phyloP scores from a whole-genome alignment of 2,329 filamentous ascomycete genomes.

The Ceratocystis cacaofunesta region DNA sequence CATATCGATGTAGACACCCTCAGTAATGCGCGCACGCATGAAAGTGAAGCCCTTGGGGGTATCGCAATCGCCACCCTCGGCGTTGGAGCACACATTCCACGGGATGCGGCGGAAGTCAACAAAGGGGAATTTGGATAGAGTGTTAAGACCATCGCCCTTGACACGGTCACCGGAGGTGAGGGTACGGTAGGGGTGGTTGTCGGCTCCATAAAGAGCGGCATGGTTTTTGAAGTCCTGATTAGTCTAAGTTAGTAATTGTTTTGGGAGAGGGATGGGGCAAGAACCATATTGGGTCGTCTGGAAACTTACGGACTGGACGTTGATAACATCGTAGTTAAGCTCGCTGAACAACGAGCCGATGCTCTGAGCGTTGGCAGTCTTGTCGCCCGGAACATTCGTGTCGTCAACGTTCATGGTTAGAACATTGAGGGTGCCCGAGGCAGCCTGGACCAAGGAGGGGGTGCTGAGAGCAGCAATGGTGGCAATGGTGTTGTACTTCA shows the following conservation, averaged over 20 bases:
- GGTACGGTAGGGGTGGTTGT: constrained; percentile 45
- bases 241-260: constrained; percentile 1
- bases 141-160: constrained; percentile 50
- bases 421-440: constrained; percentile 31
- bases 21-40: constrained; percentile 40
- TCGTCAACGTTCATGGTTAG: constrained; percentile 48
- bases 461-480: constrained; percentile 10
- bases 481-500: constrained; percentile 14
- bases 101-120: constrained; percentile 40
- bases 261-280: too few species aligned
- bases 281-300: not conserved
- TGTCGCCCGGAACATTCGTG: constrained; percentile 46
- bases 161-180: constrained; percentile 49
- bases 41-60: constrained; percentile 57
- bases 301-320: constrained; percentile 44
- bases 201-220: constrained; percentile 44
- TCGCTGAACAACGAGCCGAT: constrained; percentile 43
- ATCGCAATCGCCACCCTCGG: constrained; percentile 43
- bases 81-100: constrained; percentile 44
- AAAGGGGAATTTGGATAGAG: constrained; percentile 44
- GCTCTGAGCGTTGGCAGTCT: constrained; percentile 38
- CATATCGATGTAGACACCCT: constrained; percentile 39
- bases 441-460: constrained; percentile 12
- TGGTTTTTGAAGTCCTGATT: constrained; percentile 50
- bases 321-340: constrained; percentile 45